A percentile compares a stretch with the other conserved stretches of the same genome.
phyloP scores from a whole-genome alignment of 2,329 filamentous ascomycete genomes.

The Alternaria infectoria region DNA sequence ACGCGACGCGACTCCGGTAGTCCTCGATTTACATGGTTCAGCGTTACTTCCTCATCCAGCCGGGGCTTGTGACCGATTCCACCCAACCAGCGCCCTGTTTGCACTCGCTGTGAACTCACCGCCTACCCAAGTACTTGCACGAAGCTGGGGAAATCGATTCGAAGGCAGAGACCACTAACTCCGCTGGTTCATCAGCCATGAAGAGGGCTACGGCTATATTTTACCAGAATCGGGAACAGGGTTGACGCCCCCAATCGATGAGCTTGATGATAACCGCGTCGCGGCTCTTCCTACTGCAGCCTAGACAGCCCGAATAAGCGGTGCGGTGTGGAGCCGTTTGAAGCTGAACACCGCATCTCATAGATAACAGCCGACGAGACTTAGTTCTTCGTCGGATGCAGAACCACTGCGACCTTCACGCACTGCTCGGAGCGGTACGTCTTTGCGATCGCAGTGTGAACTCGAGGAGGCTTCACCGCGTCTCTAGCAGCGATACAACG shows the following conservation, averaged over 20 bases:
- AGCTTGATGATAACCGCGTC: background rate
- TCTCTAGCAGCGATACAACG: background rate
- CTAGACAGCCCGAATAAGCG: too few species aligned
- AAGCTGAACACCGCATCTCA: background rate
- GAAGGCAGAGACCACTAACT: background rate
- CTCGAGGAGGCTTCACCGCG: background rate
- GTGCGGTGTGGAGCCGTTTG: background rate
- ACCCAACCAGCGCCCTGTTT: background rate
- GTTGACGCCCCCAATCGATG: too few species aligned
- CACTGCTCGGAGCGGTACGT: background rate
- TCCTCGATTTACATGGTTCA: slow-evolving; percentile 53
- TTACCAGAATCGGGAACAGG: background rate
- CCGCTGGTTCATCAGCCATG: background rate
- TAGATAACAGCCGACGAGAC: too few species aligned
- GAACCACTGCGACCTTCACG: background rate
- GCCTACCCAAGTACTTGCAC: background rate
- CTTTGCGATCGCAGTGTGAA: background rate
- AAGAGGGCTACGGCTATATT: background rate
- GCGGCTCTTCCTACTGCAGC: too few species aligned
- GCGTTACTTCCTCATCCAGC: slow-evolving; percentile 2
- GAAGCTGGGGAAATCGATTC: background rate
- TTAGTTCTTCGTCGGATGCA: background rate
- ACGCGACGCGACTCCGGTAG: slow-evolving; percentile 35
- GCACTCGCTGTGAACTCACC: background rate
- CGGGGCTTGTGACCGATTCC: background rate